Base-by-base conservation (phyloP, 2,329 filamentous ascomycete genomes). In the Venturia effusa region DNA sequence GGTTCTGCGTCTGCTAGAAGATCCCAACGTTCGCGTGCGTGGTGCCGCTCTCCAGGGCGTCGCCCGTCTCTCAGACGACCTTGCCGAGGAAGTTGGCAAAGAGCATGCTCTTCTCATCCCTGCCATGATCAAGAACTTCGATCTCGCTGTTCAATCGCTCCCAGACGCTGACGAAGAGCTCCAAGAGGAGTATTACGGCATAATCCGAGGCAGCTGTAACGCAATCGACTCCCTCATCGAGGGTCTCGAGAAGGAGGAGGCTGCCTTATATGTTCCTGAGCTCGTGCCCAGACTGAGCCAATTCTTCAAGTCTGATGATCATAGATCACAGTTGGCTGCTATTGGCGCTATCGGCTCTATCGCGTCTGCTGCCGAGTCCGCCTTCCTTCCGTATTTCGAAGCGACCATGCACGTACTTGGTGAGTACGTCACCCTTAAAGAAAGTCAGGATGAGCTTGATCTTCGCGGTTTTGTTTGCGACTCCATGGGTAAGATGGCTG, bases 191-290 rank as follows among this genome's bases (percentile, higher is more conserved):
- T 93, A 88, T 69, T 80, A 92, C 51, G 86, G 89, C 72, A 94
- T 97, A 71, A 88, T 97, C 74, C 92, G 92, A 71, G 89, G 90
- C 61, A 91, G 89, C 66, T 95, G 93, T 75, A 89, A 89, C 73
- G 92, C 93, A 27, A 86, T 97, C 63, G 94, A 97, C 74, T 90
- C 93, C 43, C 84, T 97, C 66, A 90, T 95, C 30, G 91, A 95
- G 71, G 90, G 89, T 55, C 81, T 96, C 57, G 90, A 94, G 66
- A 84, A 86, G 64, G 87, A 88, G 66, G 87, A 93, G 70, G 91
- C 96, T 76, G 84, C 86, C 19, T n/a, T 32, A 66, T 97, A 97
- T 73, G 88, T 93, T 48, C 82, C 85, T 37, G 89, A 90, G 74
- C 82, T 99, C 67, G 88, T 97, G 61, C 88, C 88, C 61, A 87